These are phyloP conservation scores for Thalia dealbata DNA, from an alignment of 176 grass and related monocot species.

Conservation along the genomic window DNA sequence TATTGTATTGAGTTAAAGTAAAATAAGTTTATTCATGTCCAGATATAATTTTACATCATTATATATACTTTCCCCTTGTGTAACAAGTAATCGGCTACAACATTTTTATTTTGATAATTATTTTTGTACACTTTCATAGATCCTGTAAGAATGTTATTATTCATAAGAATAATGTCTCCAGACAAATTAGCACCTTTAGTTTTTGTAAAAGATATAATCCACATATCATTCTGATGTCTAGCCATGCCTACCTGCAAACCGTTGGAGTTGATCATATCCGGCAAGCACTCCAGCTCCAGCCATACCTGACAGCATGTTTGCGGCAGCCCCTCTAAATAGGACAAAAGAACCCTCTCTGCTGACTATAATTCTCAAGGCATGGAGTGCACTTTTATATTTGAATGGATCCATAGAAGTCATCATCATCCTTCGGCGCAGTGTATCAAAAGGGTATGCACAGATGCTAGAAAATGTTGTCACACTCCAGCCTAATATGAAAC, in stretches of 20 bases:
- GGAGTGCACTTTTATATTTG: constrained; percentile 60
- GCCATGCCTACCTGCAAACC: constrained; percentile 32
- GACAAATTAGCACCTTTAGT: background rate
- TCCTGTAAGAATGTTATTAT: background rate
- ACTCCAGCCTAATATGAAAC: constrained; percentile 77
- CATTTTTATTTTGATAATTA: too few relatives aligned
- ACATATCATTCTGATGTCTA: constrained; percentile 43
- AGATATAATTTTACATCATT: too few relatives aligned
- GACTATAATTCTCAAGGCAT: constrained; percentile 62
- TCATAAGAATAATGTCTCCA: background rate
- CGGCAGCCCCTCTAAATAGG: constrained; percentile 64
- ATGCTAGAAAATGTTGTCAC: constrained; percentile 86
- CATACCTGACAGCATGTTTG: constrained; percentile 82
- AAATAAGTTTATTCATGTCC: too few relatives aligned
- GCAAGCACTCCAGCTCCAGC: constrained; percentile 88
- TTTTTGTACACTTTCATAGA: too few relatives aligned
- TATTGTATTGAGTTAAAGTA: too few relatives aligned
- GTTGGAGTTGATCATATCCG: constrained; percentile 71
- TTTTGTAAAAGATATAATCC: background rate
- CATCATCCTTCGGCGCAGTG: constrained; percentile 92
- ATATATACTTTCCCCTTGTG: too few relatives aligned
- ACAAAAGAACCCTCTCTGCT: constrained; percentile 54
- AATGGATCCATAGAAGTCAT: constrained; percentile 58
- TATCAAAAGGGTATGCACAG: constrained; percentile 84
- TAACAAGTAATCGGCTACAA: too few relatives aligned